Conservation (phyloP, 176 grass and related monocot genomes). For the Lolium multiflorum region DNA sequence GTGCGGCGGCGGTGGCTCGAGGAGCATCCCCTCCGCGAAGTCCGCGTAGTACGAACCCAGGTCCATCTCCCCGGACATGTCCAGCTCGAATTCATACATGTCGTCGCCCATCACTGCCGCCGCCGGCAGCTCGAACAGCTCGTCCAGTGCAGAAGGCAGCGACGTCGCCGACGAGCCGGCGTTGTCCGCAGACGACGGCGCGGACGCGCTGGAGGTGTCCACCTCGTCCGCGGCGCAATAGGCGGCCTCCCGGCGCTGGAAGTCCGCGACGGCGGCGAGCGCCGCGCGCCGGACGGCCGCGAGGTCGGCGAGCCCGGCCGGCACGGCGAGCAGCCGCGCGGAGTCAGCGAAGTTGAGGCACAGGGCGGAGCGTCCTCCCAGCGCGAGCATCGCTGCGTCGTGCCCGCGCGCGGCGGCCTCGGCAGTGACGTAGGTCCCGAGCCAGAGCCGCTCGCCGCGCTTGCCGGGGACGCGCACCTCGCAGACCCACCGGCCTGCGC, state of each 20-base stretch:
- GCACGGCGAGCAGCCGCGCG: background rate
- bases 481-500: conserved; percentile 69
- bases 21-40: conserved; percentile 62
- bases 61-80: conserved; percentile 40
- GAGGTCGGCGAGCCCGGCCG: background rate
- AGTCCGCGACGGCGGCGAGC: background rate
- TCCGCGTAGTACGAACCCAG: conserved; percentile 38
- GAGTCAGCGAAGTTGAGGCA: conserved; percentile 21
- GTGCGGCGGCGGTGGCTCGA: conserved; percentile 39
- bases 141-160: background rate
- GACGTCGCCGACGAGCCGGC: background rate
- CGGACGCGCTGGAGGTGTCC: background rate
- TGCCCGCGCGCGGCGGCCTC: conserved; percentile 42
- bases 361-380: background rate
- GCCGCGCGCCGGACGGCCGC: background rate
- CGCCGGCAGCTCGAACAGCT: background rate
- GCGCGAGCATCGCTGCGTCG: background rate
- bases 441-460: conserved; percentile 69
- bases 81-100: conserved; percentile 15
- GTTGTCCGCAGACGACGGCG: background rate
- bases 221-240: background rate
- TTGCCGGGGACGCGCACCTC: conserved; percentile 76
- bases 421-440: conserved; percentile 67
- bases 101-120: background rate
- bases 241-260: background rate